phyloP scores from a whole-genome alignment of 2,329 filamentous ascomycete species.

The Pseudovirgaria hyperparasitica region DNA sequence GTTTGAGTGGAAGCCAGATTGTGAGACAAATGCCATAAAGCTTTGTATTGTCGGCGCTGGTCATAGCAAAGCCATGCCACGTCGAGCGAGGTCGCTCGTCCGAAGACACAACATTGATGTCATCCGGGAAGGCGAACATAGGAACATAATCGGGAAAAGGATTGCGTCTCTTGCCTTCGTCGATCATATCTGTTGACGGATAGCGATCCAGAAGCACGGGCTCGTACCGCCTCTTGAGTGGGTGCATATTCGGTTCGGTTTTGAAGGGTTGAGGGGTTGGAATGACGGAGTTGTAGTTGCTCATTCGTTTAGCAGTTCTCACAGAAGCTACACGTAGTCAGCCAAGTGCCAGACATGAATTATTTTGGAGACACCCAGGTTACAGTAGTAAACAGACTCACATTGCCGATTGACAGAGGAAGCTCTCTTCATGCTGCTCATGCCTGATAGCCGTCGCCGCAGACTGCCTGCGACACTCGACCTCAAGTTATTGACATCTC shows the following conservation, averaged over 20 bases:
- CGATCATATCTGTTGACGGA: conserved; percentile 67
- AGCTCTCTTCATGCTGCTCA: conserved; percentile 88
- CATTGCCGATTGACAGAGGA: conserved; percentile 62
- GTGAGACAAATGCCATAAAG: conserved; percentile 85
- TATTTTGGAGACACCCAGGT: conserved; percentile 9
- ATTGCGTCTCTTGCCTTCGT: conserved; percentile 68
- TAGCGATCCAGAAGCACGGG: conserved; percentile 93
- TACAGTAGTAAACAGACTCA: conserved; percentile 34
- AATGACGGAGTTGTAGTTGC: conserved; percentile 97
- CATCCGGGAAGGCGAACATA: conserved; percentile 98
- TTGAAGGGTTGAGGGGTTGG: conserved; percentile 85
- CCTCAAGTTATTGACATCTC: conserved; percentile 41
- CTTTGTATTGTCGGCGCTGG: conserved; percentile 79
- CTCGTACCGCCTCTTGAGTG: conserved; percentile 84
- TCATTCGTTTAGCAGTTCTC: conserved; percentile 76
- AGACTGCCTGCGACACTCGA: conserved; percentile 73
- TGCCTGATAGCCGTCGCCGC: conserved; percentile 84
- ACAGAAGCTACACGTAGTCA: conserved; percentile 40
- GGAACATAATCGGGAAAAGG: conserved; percentile 94
- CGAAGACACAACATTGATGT: conserved; percentile 91
- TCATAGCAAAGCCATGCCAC: conserved; percentile 99
- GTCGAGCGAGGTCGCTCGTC: conserved; percentile 91
- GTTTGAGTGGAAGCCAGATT: conserved; percentile 80
- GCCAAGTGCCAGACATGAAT: conserved; percentile 6
- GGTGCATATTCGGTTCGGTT: conserved; percentile 85